Evolutionary conservation across 148 eudicot genomes (phyloP).

Genomic region (Limonium bicolor): DNA sequence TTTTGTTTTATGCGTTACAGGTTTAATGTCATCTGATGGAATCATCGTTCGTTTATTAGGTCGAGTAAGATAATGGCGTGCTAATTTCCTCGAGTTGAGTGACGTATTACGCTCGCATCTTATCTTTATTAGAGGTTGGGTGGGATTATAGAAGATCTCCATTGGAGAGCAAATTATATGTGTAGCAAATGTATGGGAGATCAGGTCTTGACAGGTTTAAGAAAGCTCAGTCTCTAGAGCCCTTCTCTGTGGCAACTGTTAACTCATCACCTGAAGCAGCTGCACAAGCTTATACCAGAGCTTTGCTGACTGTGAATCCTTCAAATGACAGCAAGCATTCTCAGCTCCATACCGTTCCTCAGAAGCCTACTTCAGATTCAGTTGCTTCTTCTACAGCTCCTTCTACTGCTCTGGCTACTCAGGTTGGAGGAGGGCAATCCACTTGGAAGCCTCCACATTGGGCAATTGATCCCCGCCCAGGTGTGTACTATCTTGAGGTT

Average conservation of each 20-base stretch:
- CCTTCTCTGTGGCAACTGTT: slow-evolving; percentile 44
- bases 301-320: slow-evolving; percentile 7
- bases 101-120: too few species aligned
- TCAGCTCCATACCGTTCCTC: slow-evolving; percentile 15
- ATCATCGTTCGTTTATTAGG: too few species aligned
- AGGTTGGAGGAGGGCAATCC: slow-evolving; percentile 79
- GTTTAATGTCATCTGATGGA: too few species aligned
- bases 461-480: slow-evolving; percentile 92
- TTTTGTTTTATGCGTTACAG: too few species aligned
- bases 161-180: too few species aligned
- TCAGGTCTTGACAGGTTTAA: slow-evolving; percentile 83
- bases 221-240: slow-evolving; percentile 80
- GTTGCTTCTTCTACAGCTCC: slow-evolving; percentile 11
- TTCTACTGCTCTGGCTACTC: slow-evolving; percentile 30
- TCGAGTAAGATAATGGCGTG: too few species aligned
- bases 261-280: slow-evolving; percentile 27
- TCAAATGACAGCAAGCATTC: slow-evolving; percentile 12
- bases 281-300: slow-evolving; percentile 16
- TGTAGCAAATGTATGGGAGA: slow-evolving; percentile 98
- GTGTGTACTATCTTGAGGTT: slow-evolving; percentile 80
- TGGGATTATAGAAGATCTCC: too few species aligned
- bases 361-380: slow-evolving; percentile 21
- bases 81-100: too few species aligned
- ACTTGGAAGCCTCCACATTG: slow-evolving; percentile 97
- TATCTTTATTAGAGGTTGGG: too few species aligned